Conservation (phyloP, 1,139 yeast species). For the Trichomonascaceae sp. region DNA sequence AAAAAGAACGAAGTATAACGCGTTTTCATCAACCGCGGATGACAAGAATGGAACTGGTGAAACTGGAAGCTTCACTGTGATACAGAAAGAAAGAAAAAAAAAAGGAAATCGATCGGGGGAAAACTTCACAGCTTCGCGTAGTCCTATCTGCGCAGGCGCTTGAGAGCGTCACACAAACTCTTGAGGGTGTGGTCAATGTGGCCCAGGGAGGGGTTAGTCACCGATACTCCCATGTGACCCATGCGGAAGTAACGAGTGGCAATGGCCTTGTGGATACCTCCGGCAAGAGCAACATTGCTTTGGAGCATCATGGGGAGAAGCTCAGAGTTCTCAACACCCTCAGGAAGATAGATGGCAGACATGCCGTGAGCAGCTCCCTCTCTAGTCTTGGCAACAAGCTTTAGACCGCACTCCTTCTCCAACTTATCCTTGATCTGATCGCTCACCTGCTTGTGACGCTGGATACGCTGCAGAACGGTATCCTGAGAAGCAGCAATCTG, state of each 20-base stretch:
- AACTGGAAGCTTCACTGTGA: no score
- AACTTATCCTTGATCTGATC: slow-evolving; percentile 48
- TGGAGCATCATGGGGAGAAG: slow-evolving; percentile 43
- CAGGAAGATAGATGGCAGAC: slow-evolving; percentile 78
- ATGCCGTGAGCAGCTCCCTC: slow-evolving; percentile 75
- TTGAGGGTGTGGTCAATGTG: slow-evolving; percentile 21
- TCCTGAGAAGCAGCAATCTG: slow-evolving; percentile 45
- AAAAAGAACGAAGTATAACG: background rate
- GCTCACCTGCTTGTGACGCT: slow-evolving; percentile 50
- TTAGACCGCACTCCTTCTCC: slow-evolving; percentile 41
- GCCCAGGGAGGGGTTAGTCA: slow-evolving; percentile 34
- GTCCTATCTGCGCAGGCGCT: slow-evolving; percentile 3
- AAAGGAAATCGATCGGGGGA: background rate
- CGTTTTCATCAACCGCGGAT: no score
- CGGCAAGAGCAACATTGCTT: slow-evolving; percentile 76
- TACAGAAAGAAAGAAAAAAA: background rate
- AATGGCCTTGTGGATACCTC: slow-evolving; percentile 78
- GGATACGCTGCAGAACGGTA: slow-evolving; percentile 49
- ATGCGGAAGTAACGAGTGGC: slow-evolving; percentile 78
- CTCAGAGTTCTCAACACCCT: slow-evolving; percentile 54
- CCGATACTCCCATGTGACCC: slow-evolving; percentile 85
- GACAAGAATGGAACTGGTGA: no score
- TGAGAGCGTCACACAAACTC: slow-evolving; percentile 8
- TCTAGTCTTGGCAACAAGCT: slow-evolving; percentile 47
- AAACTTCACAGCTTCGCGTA: slow-evolving; percentile 16